These are phyloP conservation scores for Xylaria digitata DNA, from an alignment of 2,329 filamentous ascomycete genomes.

Conservation along the genomic window DNA sequence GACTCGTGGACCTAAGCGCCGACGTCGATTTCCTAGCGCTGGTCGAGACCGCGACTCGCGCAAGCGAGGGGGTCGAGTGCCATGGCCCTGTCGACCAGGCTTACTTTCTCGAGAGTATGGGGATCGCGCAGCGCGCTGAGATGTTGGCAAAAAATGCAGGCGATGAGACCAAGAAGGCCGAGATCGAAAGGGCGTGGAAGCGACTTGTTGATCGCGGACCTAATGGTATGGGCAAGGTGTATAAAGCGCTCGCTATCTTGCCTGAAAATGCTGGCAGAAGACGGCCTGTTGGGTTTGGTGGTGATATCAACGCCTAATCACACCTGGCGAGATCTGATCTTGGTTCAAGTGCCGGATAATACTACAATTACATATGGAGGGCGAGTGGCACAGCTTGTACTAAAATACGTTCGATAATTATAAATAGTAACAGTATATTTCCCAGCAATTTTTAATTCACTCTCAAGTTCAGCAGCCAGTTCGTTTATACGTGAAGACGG, in stretches of 20 bases:
- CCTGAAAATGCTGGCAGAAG: constrained; percentile 80
- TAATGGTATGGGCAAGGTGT: constrained; percentile 91
- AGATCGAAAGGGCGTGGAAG: constrained; percentile 80
- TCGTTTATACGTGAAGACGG: constrained; percentile 12
- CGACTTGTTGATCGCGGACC: constrained; percentile 85
- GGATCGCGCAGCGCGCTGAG: constrained; percentile 80
- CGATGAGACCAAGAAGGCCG: constrained; percentile 62
- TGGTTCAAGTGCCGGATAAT: background rate
- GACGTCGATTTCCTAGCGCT: constrained; percentile 94
- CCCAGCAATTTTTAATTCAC: background rate
- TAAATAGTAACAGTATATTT: constrained; percentile 11
- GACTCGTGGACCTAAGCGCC: constrained; percentile 86
- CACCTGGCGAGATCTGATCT: background rate
- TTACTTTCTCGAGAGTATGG: constrained; percentile 81
- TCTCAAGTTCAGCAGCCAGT: constrained; percentile 9
- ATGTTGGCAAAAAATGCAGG: constrained; percentile 67
- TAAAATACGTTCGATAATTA: background rate
- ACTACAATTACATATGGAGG: background rate
- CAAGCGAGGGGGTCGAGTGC: constrained; percentile 85
- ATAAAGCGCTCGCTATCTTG: constrained; percentile 91
- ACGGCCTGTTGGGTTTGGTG: constrained; percentile 91
- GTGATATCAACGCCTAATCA: constrained; percentile 61
- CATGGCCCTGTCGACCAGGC: constrained; percentile 92
- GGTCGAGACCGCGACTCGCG: constrained; percentile 81
- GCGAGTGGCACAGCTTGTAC: background rate